Base-by-base conservation (phyloP, 2,329 filamentous ascomycete species). In the Calonectria multiphialidica region DNA sequence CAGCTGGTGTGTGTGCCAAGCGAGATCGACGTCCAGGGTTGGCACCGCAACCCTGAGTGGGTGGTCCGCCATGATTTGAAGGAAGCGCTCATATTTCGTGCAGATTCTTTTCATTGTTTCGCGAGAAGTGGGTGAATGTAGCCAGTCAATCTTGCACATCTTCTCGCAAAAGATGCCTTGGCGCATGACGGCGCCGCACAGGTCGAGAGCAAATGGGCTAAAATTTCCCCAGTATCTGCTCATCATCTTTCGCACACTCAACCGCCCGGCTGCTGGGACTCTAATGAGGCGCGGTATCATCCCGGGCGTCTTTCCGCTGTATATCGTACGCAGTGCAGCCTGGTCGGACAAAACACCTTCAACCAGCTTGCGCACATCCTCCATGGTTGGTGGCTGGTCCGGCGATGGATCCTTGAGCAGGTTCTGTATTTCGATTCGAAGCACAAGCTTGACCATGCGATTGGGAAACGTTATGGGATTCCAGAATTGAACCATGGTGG, bases 1-100 rank as follows among this genome's bases (percentile, higher is more conserved):
- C 3, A 96, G 89, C 80, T 96, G 93, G 78, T 96, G 94, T 0
- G 94, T 96, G 80, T 97, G 95, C 93, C 93, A 95, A 0, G 90
- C 93, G 0, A 95, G 85, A 79, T 95, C 93, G 6, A 95, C 87
- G 74, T 95, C 94, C 0, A 95, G 86, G 0, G 93, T 95, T 0
- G 93, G 93, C 0, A 95, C 93, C 0, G 87, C 89, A 16, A 89
- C 84, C 5, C 87, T 80, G 0, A 72, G 75, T 0, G 87, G 86
- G 50, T 90, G 77, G 0, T 79, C 72, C 1, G 82, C 81, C 81
- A 95, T 92, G 74, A 95, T 88, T 0, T 76, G 62, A 18, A 93
- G 84, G 82, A 94, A 95, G 4, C 92, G 88, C 3, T 83, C 59
- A 77, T 94, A 94, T 80, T 94, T 95, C 2, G 78, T 79, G 5